A percentile compares a stretch with the other conserved stretches of the same genome.
These are phyloP conservation scores for Verbena officinalis DNA, from an alignment of 257 asterid species.

Conservation along the genomic window DNA sequence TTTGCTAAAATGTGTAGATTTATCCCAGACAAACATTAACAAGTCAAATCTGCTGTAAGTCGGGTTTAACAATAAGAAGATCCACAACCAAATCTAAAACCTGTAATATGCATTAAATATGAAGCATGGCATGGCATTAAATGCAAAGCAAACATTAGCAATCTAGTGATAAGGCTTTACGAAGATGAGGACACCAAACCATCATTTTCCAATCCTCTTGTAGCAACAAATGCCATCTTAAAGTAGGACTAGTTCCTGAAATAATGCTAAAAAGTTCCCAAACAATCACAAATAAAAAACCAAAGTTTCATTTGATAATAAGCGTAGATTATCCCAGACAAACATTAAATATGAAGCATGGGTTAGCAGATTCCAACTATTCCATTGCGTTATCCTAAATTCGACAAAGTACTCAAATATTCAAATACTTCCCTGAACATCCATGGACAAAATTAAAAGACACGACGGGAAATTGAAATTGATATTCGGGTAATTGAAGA, in stretches of 20 bases:
- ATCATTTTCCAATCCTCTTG: not conserved
- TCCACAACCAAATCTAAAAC: not conserved
- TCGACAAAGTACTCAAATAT: slow-evolving; percentile 4
- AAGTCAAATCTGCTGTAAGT: not conserved
- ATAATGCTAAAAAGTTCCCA: too few species aligned
- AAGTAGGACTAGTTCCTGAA: slow-evolving; percentile 1
- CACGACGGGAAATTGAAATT: slow-evolving; percentile 10
- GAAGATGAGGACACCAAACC: not conserved
- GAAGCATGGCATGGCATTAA: not conserved
- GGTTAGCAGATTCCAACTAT: not conserved
- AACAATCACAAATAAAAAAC: not conserved
- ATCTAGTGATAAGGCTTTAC: not conserved
- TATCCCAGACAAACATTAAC: not conserved
- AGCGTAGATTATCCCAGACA: not conserved
- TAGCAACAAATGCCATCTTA: slow-evolving; percentile 10
- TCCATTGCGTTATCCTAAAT: not conserved
- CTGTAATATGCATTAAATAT: not conserved
- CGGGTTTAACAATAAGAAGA: not conserved
- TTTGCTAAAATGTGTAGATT: not conserved
- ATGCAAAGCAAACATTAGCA: not conserved
- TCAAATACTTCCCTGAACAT: slow-evolving; percentile 3
- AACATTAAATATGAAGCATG: not conserved
- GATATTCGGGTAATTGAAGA: not conserved
- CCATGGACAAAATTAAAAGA: slow-evolving; percentile 6
- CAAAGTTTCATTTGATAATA: not conserved